Conservation (phyloP, 257 asterid genomes). For the Solanum piurae region DNA sequence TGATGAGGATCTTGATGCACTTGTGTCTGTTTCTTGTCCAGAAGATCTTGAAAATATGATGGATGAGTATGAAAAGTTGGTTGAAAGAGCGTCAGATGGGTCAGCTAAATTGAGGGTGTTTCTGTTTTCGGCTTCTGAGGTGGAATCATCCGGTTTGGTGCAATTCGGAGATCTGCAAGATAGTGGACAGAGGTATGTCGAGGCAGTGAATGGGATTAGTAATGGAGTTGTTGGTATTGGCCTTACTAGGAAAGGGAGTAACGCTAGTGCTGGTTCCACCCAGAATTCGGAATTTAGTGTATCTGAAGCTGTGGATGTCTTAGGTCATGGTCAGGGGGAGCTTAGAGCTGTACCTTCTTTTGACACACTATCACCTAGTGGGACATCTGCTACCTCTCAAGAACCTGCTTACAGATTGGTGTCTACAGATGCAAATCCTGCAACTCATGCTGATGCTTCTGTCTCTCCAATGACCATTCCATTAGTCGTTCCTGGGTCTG, state of each 20-base stretch:
- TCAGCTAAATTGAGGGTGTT: conserved; percentile 87
- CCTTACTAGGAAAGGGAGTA: conserved; percentile 59
- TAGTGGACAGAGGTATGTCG: conserved; percentile 73
- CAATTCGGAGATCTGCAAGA: conserved; percentile 57
- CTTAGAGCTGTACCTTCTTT: conserved; percentile 33
- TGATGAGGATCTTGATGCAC: conserved; percentile 95
- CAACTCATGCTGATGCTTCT: conserved; percentile 24
- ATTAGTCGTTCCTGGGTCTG: conserved; percentile 25
- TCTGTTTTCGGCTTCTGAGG: conserved; percentile 73
- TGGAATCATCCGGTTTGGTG: conserved; percentile 31
- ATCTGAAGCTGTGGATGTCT: conserved; percentile 48
- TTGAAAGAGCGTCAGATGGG: conserved; percentile 66
- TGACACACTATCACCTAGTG: conserved; percentile 39
- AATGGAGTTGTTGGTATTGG: conserved; percentile 32
- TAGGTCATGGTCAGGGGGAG: conserved; percentile 32
- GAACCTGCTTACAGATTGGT: conserved; percentile 33
- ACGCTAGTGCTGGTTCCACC: conserved; percentile 57
- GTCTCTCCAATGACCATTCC: conserved; percentile 34
- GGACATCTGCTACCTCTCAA: conserved; percentile 20
- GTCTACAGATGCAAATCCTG: conserved; percentile 26
- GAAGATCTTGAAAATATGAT: conserved; percentile 98
- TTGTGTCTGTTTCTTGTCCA: conserved; percentile 78
- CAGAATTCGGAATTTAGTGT: conserved; percentile 60
- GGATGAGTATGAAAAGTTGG: conserved; percentile 86
- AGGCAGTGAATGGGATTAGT: conserved; percentile 78